phyloP scores from a whole-genome alignment of 768 basidiomycete species.

The Tephrocybe rancida region DNA sequence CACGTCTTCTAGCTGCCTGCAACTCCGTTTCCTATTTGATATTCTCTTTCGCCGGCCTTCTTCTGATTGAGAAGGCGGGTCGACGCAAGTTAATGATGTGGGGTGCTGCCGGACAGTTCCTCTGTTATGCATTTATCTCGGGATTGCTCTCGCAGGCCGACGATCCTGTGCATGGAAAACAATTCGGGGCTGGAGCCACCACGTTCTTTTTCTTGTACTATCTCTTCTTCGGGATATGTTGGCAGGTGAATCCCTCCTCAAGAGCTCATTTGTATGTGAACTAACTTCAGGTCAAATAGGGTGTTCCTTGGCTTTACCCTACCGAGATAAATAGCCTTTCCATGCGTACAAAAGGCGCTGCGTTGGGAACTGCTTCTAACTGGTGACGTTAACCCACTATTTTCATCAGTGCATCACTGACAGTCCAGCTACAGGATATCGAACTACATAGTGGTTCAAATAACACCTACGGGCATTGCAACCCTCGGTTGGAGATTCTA shows the following conservation, averaged over 20 bases:
- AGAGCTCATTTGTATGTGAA: neutral
- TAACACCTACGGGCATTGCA: constrained; percentile 48
- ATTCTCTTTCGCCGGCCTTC: constrained; percentile 47
- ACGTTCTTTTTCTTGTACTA: constrained; percentile 55
- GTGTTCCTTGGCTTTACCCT: constrained; percentile 53
- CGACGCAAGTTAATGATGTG: constrained; percentile 55
- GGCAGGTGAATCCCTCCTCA: constrained; percentile 39
- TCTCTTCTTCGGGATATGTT: constrained; percentile 52
- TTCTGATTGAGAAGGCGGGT: constrained; percentile 50
- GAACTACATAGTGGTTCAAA: constrained; percentile 53
- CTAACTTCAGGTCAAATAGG: constrained; percentile 25
- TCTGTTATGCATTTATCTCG: constrained; percentile 49
- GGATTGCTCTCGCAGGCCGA: constrained; percentile 39
- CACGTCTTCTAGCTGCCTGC: constrained; percentile 51
- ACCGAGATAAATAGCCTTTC: constrained; percentile 52
- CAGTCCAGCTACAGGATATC: constrained; percentile 36
- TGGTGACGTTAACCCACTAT: constrained; percentile 29
- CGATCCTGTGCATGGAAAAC: constrained; percentile 29
- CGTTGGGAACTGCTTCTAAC: constrained; percentile 48
- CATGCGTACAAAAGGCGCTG: constrained; percentile 54
- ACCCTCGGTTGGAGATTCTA: constrained; percentile 52
- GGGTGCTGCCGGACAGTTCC: constrained; percentile 51
- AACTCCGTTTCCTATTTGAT: constrained; percentile 53
- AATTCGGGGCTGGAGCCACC: constrained; percentile 46
- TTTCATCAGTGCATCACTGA: neutral